Percentiles rank a stretch among this genome's conserved stretches.
phyloP scores from a whole-genome alignment of 169 alveolate genomes.

The Eimeria praecox region DNA sequence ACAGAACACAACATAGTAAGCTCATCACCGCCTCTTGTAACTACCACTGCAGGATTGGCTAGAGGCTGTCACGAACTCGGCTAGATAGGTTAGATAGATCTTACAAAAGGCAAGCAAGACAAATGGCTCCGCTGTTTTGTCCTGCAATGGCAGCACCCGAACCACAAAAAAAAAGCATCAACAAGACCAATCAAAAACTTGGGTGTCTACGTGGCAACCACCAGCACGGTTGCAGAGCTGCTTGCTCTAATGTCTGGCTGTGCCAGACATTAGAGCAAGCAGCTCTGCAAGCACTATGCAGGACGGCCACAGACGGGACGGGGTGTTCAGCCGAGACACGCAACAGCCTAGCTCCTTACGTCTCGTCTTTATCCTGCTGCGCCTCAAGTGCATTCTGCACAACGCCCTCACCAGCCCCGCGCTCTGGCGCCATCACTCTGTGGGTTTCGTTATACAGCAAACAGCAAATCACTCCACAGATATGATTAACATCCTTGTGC shows the following conservation, averaged over 20 bases:
- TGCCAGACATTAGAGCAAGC: background rate
- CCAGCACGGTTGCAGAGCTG: background rate
- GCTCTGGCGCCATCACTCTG: slow-evolving; percentile 75
- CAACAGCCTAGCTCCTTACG: slow-evolving; percentile 49
- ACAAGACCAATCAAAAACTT: too few relatives aligned
- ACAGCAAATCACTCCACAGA: background rate
- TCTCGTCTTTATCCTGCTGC: slow-evolving; percentile 70
- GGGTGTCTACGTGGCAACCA: background rate
- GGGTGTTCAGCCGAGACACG: background rate
- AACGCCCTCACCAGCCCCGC: slow-evolving; percentile 62
- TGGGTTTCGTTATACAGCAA: background rate
- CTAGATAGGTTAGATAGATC: background rate
- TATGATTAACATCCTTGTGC: background rate
- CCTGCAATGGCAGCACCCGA: slow-evolving; percentile 46
- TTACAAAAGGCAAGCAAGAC: slow-evolving; percentile 78
- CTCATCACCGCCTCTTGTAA: background rate
- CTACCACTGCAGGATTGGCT: background rate
- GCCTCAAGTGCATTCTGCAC: slow-evolving; percentile 61
- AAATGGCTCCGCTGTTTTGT: slow-evolving; percentile 75
- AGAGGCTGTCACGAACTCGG: background rate
- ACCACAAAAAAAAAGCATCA: background rate
- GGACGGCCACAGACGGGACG: background rate
- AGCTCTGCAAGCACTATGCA: background rate
- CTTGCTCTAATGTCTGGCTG: too few relatives aligned
- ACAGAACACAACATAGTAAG: background rate